Evolutionary conservation across 2,329 filamentous ascomycete species (phyloP), one percentile per base, ranked within the genome.

Genomic region (Ascosphaera apis): DNA sequence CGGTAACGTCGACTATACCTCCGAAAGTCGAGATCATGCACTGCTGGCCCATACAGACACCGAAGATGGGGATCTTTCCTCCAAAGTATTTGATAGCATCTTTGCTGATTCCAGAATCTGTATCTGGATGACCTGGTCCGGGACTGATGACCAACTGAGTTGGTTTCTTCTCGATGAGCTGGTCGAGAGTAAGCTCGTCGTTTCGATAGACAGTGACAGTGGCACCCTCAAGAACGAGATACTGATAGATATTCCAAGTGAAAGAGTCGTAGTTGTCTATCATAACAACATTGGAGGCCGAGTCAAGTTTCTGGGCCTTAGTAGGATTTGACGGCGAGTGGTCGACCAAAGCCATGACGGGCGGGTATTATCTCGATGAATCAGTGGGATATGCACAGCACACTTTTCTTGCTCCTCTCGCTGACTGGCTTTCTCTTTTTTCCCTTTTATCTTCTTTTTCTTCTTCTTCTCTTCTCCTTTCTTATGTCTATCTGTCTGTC

Each of bases 191-290:
- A 45, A 95, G 74, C 54, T 92, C 73, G 57, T 98, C 86, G 52
- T 98, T 98, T 47, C 88, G 72, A 57, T 74, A 79, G 15, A 98
- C 88, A 3, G 76, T 80, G 35, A 93, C 88, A 1, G 65, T 78
- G 18, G 91, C 88, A 21, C 88, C 88, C 54, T 95, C 88, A n/a
- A 98, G 72, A 4, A 86, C 77, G 1, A 98, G 72, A 50, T 98
- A 98, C 56, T 98, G 91, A 56, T 95, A 98, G 40, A 98, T 82
- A 52, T 98, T 98, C 82, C 84, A 98, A 40, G 86, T 93, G 56
- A 98, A 98, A 3, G 88, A 95, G 57, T 98, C 88, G 57, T 95
- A 98, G 59, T 98, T 98, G 65, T 98, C 88, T 49, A 98, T 93
- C 43, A 98, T 67, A 42, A 98, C 69, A 39, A 98, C 67, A 56